A percentile compares a stretch with the other conserved stretches of the same genome.
These are phyloP conservation scores for Penicillium freii DNA, from an alignment of 2,329 filamentous ascomycete species.

Conservation along the genomic window DNA sequence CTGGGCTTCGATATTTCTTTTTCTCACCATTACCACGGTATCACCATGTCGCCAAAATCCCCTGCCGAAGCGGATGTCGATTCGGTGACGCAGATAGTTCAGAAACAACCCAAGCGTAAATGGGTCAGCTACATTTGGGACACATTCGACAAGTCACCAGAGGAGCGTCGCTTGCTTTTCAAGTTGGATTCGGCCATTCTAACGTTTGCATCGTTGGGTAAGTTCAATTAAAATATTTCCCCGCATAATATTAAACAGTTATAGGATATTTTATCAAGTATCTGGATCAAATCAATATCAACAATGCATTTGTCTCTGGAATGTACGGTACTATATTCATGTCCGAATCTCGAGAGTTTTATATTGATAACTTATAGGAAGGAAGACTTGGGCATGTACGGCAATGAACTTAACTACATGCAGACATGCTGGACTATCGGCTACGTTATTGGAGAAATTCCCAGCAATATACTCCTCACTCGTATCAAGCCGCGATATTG, in stretches of 20 bases:
- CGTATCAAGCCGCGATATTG: conserved; percentile 48
- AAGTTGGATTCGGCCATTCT: conserved; percentile 52
- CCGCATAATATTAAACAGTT: not conserved
- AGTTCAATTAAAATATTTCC: not conserved
- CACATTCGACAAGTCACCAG: conserved; percentile 51
- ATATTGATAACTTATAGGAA: conserved; percentile 38
- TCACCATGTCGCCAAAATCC: conserved; percentile 20
- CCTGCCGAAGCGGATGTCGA: conserved; percentile 17
- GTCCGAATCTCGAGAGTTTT: not conserved
- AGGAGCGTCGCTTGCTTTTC: conserved; percentile 50
- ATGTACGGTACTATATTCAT: conserved; percentile 35
- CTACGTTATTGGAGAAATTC: conserved; percentile 57
- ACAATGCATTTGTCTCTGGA: conserved; percentile 49
- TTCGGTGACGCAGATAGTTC: conserved; percentile 14
- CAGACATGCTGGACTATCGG: conserved; percentile 60
- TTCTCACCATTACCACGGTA: not conserved
- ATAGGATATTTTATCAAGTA: conserved; percentile 54
- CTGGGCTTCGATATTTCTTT: not conserved
- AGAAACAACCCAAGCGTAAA: conserved; percentile 35
- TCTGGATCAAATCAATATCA: conserved; percentile 48
- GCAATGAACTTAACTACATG: conserved; percentile 57
- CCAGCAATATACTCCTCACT: conserved; percentile 53
- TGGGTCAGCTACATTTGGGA: conserved; percentile 56
- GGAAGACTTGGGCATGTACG: conserved; percentile 53
- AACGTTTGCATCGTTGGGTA: conserved; percentile 48